These are phyloP conservation scores for Yamagishiella unicocca DNA, from an alignment of 139 green algal genomes.

Conservation along the genomic window DNA sequence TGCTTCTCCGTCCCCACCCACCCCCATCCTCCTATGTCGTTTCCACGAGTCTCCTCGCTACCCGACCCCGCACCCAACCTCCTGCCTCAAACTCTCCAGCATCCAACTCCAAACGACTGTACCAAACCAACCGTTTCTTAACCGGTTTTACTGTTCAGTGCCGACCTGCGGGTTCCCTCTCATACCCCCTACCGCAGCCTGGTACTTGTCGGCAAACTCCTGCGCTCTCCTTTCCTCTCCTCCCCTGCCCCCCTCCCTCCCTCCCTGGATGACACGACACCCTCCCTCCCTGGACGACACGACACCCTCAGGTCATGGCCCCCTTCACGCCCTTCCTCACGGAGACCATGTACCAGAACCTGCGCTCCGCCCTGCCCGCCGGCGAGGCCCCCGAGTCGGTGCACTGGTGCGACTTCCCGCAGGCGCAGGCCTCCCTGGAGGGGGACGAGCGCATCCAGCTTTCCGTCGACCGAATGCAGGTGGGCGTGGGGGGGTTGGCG, in stretches of 20 bases:
- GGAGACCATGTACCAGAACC: slow-evolving; percentile 99
- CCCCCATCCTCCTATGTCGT: too few relatives aligned
- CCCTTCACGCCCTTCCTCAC: slow-evolving; percentile 99
- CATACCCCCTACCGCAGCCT: too few relatives aligned
- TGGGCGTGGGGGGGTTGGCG: neutral
- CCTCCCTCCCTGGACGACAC: neutral
- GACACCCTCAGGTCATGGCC: slow-evolving; percentile 83
- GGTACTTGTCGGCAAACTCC: too few relatives aligned
- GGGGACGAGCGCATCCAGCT: slow-evolving; percentile 76
- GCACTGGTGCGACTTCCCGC: slow-evolving; percentile 92
- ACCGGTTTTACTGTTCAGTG: too few relatives aligned
- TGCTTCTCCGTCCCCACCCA: too few relatives aligned
- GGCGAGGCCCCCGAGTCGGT: slow-evolving; percentile 72
- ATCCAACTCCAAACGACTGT: too few relatives aligned
- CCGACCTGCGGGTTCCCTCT: too few relatives aligned
- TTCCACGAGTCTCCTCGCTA: too few relatives aligned
- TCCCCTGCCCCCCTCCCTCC: neutral
- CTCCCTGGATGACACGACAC: neutral
- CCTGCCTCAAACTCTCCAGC: too few relatives aligned
- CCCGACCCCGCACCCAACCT: too few relatives aligned
- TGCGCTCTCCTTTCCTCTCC: too few relatives aligned
- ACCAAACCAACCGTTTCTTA: too few relatives aligned
- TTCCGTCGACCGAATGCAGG: slow-evolving; percentile 91
- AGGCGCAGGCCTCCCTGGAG: slow-evolving; percentile 46
- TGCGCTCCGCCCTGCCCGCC: slow-evolving; percentile 72